A percentile compares a stretch with the other conserved stretches of the same genome.
phyloP scores from a whole-genome alignment of 331 rosid species.

The Stylosanthes scabra region DNA sequence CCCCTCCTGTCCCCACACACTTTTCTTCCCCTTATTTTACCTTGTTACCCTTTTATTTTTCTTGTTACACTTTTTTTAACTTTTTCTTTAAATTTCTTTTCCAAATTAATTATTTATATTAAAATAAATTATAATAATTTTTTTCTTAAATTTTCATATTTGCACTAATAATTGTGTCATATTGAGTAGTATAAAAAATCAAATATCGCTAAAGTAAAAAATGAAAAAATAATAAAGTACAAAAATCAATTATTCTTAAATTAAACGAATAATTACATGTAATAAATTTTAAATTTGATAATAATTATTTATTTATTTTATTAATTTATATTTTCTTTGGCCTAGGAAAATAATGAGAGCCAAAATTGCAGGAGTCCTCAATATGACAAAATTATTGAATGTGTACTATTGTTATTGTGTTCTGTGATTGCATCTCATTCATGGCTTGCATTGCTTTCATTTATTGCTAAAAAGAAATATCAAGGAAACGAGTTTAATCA shows the following conservation, averaged over 20 bases:
- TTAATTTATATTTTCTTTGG: not conserved
- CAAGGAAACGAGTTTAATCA: not conserved
- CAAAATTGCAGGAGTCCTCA: not conserved
- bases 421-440: too few species aligned
- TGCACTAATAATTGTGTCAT: too few species aligned
- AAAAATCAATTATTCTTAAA: not conserved
- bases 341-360: not conserved
- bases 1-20: constrained; percentile 13
- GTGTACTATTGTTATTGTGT: not conserved
- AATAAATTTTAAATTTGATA: too few species aligned
- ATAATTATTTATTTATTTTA: not conserved
- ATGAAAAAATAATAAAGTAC: too few species aligned
- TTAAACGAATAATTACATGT: too few species aligned
- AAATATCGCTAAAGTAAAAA: too few species aligned
- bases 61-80: not conserved
- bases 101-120: too few species aligned
- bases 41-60: not conserved
- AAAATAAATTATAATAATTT: too few species aligned
- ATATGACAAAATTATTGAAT: constrained; percentile 15
- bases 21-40: constrained; percentile 9
- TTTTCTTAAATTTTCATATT: too few species aligned
- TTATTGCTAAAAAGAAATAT: not conserved
- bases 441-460: constrained; percentile 13
- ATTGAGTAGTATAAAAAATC: too few species aligned
- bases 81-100: not conserved